Evolutionary conservation across 805 yeast genomes (phyloP), one percentile per base, ranked within the genome.

Genomic region (Lipomyces japonicus): DNA sequence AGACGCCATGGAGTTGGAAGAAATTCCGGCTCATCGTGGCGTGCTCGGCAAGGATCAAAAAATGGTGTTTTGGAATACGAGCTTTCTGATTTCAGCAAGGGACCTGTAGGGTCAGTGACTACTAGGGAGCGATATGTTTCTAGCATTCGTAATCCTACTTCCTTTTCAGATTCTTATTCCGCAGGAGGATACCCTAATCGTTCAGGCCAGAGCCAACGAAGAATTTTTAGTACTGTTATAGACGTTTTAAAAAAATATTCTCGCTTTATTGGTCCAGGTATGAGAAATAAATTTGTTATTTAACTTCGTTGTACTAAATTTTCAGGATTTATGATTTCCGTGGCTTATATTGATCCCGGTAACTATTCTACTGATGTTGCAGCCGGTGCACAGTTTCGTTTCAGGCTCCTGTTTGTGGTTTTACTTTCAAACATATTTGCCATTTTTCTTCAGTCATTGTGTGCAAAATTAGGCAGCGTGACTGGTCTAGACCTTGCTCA

Each of bases 311-410:
- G 31, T 28, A 12, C 31, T 28, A 28, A 28, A 7, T 12, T 12
- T 28, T 7, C 21, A 42, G 53, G 98, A 0, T 71, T 91, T 42
- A 84, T 91, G 95, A 95, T 93, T 1, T 78, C 90, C 3, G 96
- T 91, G 30, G 91, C 97, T 0, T 93, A 90, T 66, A 87, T 93
- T 88, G 97, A 91, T 62, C 97, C 98, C 0, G 98, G 98, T 3
- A 91, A 93, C 69, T 91, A 90, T 68, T 84, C 96, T 34, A 87
- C 97, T 1, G 95, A 93, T 7, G 96, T 91, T 12, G 86, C 93
- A 6, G 93, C 95, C 1, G 95, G 95, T n/a, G 84, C 95, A 28
- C 83, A 86, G 24, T 87, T 84, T 65, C 79, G 83, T 58, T 91
- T 83, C 66, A 82, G 85, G 51, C 71, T 90, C 30, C 68, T 91